Base-by-base conservation (phyloP, 768 basidiomycete genomes). In the Suillus discolor region DNA sequence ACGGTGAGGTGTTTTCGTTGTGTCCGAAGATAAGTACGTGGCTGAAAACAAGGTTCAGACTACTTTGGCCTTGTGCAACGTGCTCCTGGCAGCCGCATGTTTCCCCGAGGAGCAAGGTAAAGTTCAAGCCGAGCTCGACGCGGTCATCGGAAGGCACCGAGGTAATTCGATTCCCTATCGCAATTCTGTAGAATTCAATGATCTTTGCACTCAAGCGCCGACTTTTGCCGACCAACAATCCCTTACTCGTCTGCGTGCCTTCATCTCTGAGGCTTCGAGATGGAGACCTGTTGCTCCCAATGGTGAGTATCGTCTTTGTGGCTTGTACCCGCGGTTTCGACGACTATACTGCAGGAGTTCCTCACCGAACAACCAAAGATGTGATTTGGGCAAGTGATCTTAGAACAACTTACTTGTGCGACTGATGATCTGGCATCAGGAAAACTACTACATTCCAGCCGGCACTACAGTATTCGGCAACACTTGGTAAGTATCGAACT, bases 401-500 rank as follows among this genome's bases (percentile, higher is more conserved):
- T 16, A 3, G 16, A 53, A 53, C 25, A 53, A 28, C 25, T 28
- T 16, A 53, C 51, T 28, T 28, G 25, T 18, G 51, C 1, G 25
- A 28, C 15, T 53, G 51, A 53, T 28, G 51, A 53, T 28, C 28
- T 28, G 16, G 28, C 16, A 31, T 53, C 28, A 53, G 51, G 51
- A 53, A 31, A 28, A 31, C 16, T 31, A 53, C 28, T 18, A 5
- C 9, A 53, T 53, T 31, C 28, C 51, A 53, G 51, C 51, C 6
- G 51, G 51, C 3, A 53, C 51, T 31, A 53, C 51, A 0, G 51
- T 31, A 18, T 63, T 65, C 38, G 70, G 68, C 11, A 70, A 71
- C 64, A 60, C 61, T 42, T 71, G 73, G 73, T 68, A 61, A n/a
- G 3, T n/a, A 38, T 18, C 18, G 0, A 36, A 13, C 20, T 20